Evolutionary conservation across 208 protist genomes (phyloP).

Genomic region (Leishmania guyanensis): DNA sequence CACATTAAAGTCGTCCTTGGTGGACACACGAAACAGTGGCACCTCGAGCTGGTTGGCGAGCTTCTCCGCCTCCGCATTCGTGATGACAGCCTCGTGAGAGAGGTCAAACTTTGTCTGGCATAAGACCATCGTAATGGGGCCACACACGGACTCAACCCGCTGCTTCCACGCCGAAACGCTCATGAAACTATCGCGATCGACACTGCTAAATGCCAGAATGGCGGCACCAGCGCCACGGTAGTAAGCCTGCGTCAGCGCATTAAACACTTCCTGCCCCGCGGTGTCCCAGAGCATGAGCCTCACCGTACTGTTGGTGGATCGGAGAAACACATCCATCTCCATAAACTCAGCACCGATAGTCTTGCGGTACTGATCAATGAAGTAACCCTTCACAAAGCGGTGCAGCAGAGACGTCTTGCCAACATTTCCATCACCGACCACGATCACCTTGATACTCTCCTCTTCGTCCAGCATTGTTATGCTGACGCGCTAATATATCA

Average conservation of each 20-base stretch:
- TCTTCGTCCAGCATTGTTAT: conserved; percentile 46
- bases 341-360: conserved; percentile 93
- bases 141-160: conserved; percentile 85
- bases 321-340: conserved; percentile 89
- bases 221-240: conserved; percentile 90
- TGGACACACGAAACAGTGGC: conserved; percentile 91
- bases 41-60: conserved; percentile 80
- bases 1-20: conserved; percentile 95
- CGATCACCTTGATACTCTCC: conserved; percentile 93
- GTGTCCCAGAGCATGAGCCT: conserved; percentile 96
- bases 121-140: conserved; percentile 88
- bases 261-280: conserved; percentile 94
- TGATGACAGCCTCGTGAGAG: conserved; percentile 78
- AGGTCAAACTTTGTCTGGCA: conserved; percentile 96
- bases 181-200: conserved; percentile 87
- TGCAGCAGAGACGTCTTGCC: conserved; percentile 95
- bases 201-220: conserved; percentile 91
- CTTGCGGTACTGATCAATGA: conserved; percentile 92
- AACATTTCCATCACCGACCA: conserved; percentile 94
- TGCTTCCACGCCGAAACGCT: conserved; percentile 87
- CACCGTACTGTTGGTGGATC: conserved; percentile 58
- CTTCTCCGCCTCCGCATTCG: conserved; percentile 85
- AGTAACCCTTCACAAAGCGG: conserved; percentile 91
- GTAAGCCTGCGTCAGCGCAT: conserved; percentile 91
- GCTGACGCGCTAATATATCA: not conserved